Conservation (phyloP, 148 eudicot genomes). For the Camellia lanceoleosa region DNA sequence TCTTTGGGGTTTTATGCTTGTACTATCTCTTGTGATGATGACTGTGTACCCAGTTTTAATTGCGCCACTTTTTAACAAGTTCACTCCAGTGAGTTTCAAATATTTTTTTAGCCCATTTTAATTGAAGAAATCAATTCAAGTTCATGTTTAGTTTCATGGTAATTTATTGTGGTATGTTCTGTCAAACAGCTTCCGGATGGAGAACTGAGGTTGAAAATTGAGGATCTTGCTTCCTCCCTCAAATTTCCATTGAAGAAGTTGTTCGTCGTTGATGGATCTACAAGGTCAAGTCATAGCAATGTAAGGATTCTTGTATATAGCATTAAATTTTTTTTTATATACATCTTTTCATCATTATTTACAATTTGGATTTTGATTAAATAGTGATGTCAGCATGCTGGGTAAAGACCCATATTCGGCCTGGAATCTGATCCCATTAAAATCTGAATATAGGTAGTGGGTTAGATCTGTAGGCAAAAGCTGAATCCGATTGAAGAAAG, state of each 20-base stretch:
- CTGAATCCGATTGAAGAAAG: neutral
- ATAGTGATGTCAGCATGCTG: neutral
- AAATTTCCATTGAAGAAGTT: conserved; percentile 89
- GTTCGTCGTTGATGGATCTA: conserved; percentile 99
- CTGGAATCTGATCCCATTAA: neutral
- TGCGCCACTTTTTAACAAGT: conserved; percentile 97
- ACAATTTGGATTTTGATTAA: neutral
- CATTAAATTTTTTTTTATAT: neutral
- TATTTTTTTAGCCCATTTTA: neutral
- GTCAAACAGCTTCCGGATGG: conserved; percentile 84
- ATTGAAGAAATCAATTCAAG: conserved; percentile 1
- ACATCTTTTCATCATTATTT: neutral
- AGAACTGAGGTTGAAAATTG: conserved; percentile 77
- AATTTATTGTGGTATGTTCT: conserved; percentile 16
- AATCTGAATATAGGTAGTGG: neutral
- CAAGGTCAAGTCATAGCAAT: conserved; percentile 98
- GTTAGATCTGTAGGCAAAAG: neutral
- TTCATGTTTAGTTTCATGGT: neutral
- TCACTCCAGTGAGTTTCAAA: conserved; percentile 76
- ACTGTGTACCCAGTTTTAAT: conserved; percentile 83
- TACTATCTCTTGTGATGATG: conserved; percentile 90
- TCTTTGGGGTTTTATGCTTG: conserved; percentile 97
- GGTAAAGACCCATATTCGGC: neutral
- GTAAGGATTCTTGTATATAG: conserved; percentile 46
- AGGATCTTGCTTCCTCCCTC: conserved; percentile 85